phyloP scores from a whole-genome alignment of 495 filamentous ascomycete species.

The Trichoderma reesei region DNA sequence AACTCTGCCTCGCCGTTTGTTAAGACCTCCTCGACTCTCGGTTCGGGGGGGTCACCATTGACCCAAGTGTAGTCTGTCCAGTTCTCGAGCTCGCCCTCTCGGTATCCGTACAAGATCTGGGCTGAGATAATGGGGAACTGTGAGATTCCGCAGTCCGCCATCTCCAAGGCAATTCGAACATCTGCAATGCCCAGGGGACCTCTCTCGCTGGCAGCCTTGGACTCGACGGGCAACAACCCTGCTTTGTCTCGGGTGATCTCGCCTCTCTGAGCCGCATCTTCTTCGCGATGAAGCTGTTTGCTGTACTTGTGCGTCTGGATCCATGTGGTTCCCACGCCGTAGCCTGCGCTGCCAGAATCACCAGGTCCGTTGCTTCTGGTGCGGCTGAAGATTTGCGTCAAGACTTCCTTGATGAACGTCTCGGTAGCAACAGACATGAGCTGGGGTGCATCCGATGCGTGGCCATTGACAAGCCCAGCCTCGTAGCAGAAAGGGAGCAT shows the following conservation, averaged over 20 bases:
- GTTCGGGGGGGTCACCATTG: slow-evolving; percentile 27
- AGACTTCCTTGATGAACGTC: slow-evolving; percentile 81
- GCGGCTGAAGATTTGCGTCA: slow-evolving; percentile 67
- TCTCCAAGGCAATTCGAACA: slow-evolving; percentile 60
- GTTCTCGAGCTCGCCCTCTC: slow-evolving; percentile 66
- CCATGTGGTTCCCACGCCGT: slow-evolving; percentile 54
- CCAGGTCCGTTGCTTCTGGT: slow-evolving; percentile 70
- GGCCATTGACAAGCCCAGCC: slow-evolving; percentile 67
- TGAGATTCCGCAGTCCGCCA: slow-evolving; percentile 63
- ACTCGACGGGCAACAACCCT: slow-evolving; percentile 68
- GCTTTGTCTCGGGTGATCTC: slow-evolving; percentile 58
- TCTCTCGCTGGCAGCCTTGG: slow-evolving; percentile 55
- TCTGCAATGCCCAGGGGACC: slow-evolving; percentile 68
- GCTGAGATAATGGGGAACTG: slow-evolving; percentile 68
- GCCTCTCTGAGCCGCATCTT: slow-evolving; percentile 53
- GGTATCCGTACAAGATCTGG: slow-evolving; percentile 59
- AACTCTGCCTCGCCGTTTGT: slow-evolving; percentile 13
- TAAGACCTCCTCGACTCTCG: background rate
- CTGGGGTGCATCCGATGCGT: slow-evolving; percentile 60
- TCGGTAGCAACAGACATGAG: slow-evolving; percentile 88
- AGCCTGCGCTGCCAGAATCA: slow-evolving; percentile 42
- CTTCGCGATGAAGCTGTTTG: slow-evolving; percentile 60
- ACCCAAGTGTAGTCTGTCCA: slow-evolving; percentile 43
- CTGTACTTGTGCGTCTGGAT: slow-evolving; percentile 74
- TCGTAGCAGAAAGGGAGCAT: slow-evolving; percentile 96